Base-by-base conservation (phyloP, 2,329 filamentous ascomycete genomes). In the Zasmidium angulare region DNA sequence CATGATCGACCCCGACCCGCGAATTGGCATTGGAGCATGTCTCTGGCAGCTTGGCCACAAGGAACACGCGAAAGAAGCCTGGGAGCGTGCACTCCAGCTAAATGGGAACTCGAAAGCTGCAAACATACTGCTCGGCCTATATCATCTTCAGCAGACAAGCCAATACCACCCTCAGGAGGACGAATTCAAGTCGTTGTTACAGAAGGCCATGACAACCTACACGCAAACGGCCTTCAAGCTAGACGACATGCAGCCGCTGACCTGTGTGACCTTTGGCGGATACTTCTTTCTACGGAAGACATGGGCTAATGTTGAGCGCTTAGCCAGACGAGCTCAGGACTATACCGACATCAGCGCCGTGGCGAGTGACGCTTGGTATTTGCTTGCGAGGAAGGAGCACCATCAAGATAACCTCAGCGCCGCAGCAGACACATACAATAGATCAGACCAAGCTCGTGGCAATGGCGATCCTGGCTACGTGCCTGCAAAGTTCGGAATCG, bases 21-120 rank as follows among this genome's bases (percentile, higher is more conserved):
- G 96, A 68, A 93, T 99, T 67, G 95, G 95, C 56, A 93, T 99
- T 70, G 95, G 95, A 49, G 95, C 91, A 76, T 99, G 95, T 79
- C 89, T 97, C 74, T 99, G 96, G 95, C 91, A 96, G 75, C 82
- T 99, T 24, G 93, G 93, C 11, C 92, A 91, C 80, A 97, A 96
- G 75, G 91, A 96, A 31, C 91, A 96, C 69, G 95, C 96, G 7
- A 93, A 90, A 72, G 80, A 82, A 50, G 93, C 95, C 12, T 99
- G 95, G 95, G 89, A 96, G 72, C 84, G 95, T 63, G 87, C 89
- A 12, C 78, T 97, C 24, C 90, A 96, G 72, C 83, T 97, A 73
- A 87, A 88, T 69, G 87, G 90, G 0, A 84, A 92, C 22, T 96
- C 92, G 21, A 97, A 96, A 77, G 86, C 92, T 62, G 93, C 93